Percentiles rank a stretch among this genome's conserved stretches.
These are phyloP conservation scores for Naganishia onofrii DNA, from an alignment of 768 basidiomycete species.

Conservation along the genomic window DNA sequence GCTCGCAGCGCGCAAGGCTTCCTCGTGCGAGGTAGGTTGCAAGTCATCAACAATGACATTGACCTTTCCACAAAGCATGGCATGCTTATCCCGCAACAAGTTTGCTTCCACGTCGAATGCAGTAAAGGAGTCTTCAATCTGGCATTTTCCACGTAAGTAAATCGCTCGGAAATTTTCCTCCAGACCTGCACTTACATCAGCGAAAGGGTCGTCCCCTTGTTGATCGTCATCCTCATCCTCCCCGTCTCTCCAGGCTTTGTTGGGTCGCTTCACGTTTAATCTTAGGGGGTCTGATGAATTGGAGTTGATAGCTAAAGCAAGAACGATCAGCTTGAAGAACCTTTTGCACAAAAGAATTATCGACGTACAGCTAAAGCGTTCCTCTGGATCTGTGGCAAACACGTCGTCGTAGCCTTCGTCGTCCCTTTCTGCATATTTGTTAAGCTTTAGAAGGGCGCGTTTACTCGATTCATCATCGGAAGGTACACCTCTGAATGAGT, in stretches of 20 bases:
- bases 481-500: constrained; percentile 29
- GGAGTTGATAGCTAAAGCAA: constrained; percentile 28
- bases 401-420: constrained; percentile 94
- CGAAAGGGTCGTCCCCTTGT: constrained; percentile 69
- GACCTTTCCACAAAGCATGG: constrained; percentile 75
- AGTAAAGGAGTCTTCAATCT: constrained; percentile 90
- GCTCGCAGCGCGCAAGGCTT: constrained; percentile 73
- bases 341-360: background rate
- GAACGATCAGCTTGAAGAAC: background rate
- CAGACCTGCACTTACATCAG: constrained; percentile 62
- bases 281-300: constrained; percentile 63
- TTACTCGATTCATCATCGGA: constrained; percentile 19
- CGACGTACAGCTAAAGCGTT: constrained; percentile 17
- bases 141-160: constrained; percentile 15
- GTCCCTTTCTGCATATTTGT: constrained; percentile 82
- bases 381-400: constrained; percentile 57
- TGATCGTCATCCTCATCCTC: constrained; percentile 77
- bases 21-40: constrained; percentile 71
- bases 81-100: constrained; percentile 87
- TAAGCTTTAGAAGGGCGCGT: constrained; percentile 50
- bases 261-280: constrained; percentile 79
- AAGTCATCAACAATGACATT: constrained; percentile 83
- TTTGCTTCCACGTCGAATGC: constrained; percentile 91
- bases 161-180: background rate
- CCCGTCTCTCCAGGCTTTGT: constrained; percentile 85